Conservation (phyloP, 129 eudicot species). For the Heracleum sosnowskyi region DNA sequence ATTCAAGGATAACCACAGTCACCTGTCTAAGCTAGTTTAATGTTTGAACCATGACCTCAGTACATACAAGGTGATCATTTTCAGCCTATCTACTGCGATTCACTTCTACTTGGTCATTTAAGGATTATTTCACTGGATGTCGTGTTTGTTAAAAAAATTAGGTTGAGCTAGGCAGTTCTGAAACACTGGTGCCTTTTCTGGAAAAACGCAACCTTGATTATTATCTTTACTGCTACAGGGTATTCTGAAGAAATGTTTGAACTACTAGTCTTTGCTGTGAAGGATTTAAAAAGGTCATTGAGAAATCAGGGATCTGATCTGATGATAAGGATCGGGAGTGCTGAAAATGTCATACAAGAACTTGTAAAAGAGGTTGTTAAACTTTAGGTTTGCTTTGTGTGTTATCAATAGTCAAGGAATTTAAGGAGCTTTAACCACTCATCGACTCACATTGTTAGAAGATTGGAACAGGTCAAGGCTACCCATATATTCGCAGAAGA, state of each 20-base stretch:
- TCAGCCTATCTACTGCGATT: background rate
- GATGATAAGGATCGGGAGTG: slow-evolving; percentile 75
- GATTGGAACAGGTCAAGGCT: slow-evolving; percentile 71
- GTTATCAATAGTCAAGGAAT: slow-evolving; percentile 16
- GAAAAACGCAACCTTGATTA: background rate
- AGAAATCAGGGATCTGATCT: slow-evolving; percentile 74
- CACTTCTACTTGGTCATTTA: background rate
- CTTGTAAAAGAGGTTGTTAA: slow-evolving; percentile 81
- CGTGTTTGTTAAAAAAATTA: background rate
- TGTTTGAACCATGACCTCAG: background rate
- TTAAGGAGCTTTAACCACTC: slow-evolving; percentile 19
- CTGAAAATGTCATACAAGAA: slow-evolving; percentile 53
- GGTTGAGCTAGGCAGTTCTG: background rate
- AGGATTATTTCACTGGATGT: background rate
- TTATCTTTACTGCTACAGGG: slow-evolving; percentile 35
- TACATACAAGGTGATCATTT: background rate
- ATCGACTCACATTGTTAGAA: slow-evolving; percentile 36
- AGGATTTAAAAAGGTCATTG: slow-evolving; percentile 63
- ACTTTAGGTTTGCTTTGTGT: slow-evolving; percentile 34
- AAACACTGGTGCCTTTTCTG: background rate
- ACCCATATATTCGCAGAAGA: slow-evolving; percentile 60
- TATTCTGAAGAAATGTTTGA: slow-evolving; percentile 68
- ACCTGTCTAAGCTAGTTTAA: background rate
- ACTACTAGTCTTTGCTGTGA: slow-evolving; percentile 65
- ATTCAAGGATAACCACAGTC: background rate